These are phyloP conservation scores for Diaporthe nobilis DNA, from an alignment of 2,329 filamentous ascomycete species.

Conservation along the genomic window DNA sequence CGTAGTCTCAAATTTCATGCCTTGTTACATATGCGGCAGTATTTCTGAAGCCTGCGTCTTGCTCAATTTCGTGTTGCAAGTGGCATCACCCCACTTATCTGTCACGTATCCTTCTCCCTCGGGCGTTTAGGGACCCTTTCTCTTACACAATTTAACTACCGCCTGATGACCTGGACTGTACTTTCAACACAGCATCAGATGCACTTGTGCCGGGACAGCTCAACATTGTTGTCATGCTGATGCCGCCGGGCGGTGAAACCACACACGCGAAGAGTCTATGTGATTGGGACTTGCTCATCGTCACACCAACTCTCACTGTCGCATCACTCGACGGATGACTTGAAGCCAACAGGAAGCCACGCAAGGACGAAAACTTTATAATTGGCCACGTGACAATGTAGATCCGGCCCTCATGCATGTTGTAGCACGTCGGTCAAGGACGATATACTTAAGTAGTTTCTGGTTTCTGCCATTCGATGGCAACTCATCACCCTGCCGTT, in stretches of 20 bases:
- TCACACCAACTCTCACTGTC: neutral
- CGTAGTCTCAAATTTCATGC: too few species aligned
- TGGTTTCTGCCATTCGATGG: neutral
- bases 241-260: neutral
- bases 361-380: neutral
- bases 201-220: neutral
- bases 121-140: neutral
- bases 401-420: neutral
- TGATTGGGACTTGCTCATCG: neutral
- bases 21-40: neutral
- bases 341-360: neutral
- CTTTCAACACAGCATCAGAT: too few species aligned
- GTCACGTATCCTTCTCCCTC: too few species aligned
- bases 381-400: neutral
- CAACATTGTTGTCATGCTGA: neutral
- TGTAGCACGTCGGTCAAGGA: neutral
- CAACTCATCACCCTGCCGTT: neutral
- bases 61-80: neutral
- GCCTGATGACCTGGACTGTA: neutral
- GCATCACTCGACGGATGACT: neutral
- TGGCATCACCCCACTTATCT: neutral
- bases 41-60: neutral
- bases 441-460: too few species aligned
- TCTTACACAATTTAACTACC: neutral
- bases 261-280: neutral